These are phyloP conservation scores for Candida morakotiae DNA, from an alignment of 805 yeast species.

Conservation along the genomic window DNA sequence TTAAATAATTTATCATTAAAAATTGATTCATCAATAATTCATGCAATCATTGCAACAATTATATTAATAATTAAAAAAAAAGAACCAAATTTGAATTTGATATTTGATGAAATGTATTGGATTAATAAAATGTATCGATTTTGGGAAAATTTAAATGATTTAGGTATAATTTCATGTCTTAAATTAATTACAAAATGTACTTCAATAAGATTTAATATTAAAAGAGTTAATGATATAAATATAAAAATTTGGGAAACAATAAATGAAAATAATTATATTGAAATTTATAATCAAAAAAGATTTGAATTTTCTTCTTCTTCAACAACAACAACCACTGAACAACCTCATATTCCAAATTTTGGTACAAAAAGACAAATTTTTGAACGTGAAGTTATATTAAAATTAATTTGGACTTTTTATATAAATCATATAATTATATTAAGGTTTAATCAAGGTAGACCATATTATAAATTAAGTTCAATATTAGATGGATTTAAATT, in stretches of 20 bases:
- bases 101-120: conserved; percentile 19
- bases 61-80: conserved; percentile 12
- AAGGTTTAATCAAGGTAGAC: conserved; percentile 17
- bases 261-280: conserved; percentile 15
- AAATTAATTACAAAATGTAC: conserved; percentile 15
- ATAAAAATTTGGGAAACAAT: conserved; percentile 17
- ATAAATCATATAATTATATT: conserved; percentile 11
- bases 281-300: conserved; percentile 9
- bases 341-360: conserved; percentile 5
- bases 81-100: conserved; percentile 5
- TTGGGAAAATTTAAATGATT: conserved; percentile 23
- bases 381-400: conserved; percentile 19
- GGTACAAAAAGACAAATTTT: conserved; percentile 16
- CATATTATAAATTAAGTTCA: conserved; percentile 13
- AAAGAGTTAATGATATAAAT: conserved; percentile 12
- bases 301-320: conserved; percentile 2
- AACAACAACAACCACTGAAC: too few relatives aligned
- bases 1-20: conserved; percentile 17
- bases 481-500: conserved; percentile 8
- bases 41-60: conserved; percentile 21
- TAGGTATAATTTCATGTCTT: conserved; percentile 22
- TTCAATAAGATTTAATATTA: conserved; percentile 9
- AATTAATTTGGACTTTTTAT: conserved; percentile 23
- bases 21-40: conserved; percentile 19
- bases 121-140: conserved; percentile 14